Conservation (phyloP, 257 asterid genomes). For the Jacaranda mimosifolia region DNA sequence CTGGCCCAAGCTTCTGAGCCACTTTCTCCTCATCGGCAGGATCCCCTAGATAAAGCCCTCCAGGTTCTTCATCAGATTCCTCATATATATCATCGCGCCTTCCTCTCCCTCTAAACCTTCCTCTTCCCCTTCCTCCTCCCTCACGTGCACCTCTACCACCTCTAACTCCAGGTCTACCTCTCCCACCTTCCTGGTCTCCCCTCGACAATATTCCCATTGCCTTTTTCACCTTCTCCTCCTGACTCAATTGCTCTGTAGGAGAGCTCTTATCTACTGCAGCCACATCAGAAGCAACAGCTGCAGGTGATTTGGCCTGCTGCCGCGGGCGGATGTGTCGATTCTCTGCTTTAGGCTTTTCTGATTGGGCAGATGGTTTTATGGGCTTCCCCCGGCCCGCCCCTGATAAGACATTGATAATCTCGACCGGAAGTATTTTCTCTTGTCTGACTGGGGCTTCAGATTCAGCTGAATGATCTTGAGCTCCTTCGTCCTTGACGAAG, state of each 20-base stretch:
- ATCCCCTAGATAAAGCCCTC: constrained; percentile 55
- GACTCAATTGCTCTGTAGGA: constrained; percentile 48
- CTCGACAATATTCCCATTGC: constrained; percentile 62
- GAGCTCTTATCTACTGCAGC: constrained; percentile 27
- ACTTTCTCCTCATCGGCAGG: constrained; percentile 66
- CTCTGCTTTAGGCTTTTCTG: constrained; percentile 52
- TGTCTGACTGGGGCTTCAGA: constrained; percentile 24
- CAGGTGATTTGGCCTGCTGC: constrained; percentile 26
- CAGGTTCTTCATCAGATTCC: constrained; percentile 51
- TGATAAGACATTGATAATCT: constrained; percentile 35
- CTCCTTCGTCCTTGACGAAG: constrained; percentile 39
- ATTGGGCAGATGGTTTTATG: constrained; percentile 25
- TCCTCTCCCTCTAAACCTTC: constrained; percentile 42
- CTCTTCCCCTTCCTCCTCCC: constrained; percentile 56
- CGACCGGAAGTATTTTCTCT: constrained; percentile 37
- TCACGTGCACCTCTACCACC: constrained; percentile 41
- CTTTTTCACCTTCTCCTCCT: constrained; percentile 62
- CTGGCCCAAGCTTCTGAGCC: constrained; percentile 80
- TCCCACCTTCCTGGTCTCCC: constrained; percentile 40
- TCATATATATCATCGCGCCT: constrained; percentile 41
- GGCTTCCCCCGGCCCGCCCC: constrained; percentile 87
- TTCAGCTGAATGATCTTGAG: constrained; percentile 28
- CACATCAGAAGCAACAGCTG: constrained; percentile 15
- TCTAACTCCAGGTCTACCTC: constrained; percentile 29
- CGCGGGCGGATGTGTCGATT: constrained; percentile 60